A percentile compares a stretch with the other conserved stretches of the same genome.
These are phyloP conservation scores for Phytophthora tubulina DNA, from an alignment of 352 stramenopile genomes.

Conservation along the genomic window DNA sequence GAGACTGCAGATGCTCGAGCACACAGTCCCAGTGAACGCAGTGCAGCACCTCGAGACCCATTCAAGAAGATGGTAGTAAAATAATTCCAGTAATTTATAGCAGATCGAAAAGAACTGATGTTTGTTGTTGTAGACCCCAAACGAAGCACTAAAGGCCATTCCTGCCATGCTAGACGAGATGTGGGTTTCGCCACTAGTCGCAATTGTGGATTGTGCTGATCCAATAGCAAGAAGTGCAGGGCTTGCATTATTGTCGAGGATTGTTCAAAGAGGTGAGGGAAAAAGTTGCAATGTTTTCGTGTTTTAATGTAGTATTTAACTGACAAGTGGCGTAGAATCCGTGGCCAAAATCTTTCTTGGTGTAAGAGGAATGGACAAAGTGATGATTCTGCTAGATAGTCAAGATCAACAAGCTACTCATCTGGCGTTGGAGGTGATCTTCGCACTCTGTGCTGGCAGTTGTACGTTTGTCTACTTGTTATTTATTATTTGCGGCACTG, in stretches of 20 bases:
- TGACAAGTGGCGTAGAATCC: constrained; percentile 33
- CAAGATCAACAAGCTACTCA: constrained; percentile 47
- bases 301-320: not conserved
- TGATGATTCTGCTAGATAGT: constrained; percentile 52
- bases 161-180: constrained; percentile 68
- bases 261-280: constrained; percentile 52
- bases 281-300: not conserved
- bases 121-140: constrained; percentile 41
- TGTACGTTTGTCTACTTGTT: constrained; percentile 36
- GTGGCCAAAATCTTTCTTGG: constrained; percentile 60
- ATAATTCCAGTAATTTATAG: not conserved
- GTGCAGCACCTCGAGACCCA: constrained; percentile 23
- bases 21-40: constrained; percentile 15
- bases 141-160: constrained; percentile 59
- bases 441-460: constrained; percentile 57
- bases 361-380: constrained; percentile 59
- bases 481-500: constrained; percentile 1
- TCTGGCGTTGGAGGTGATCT: constrained; percentile 63
- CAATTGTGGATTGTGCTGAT: constrained; percentile 63
- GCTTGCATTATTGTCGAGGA: constrained; percentile 61
- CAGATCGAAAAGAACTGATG: not conserved
- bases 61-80: constrained; percentile 38
- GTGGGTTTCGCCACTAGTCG: constrained; percentile 73
- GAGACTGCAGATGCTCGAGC: not conserved
- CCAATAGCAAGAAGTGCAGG: constrained; percentile 54